A percentile compares a stretch with the other conserved stretches of the same genome.
Evolutionary conservation across 192 early-diverging fungal species (phyloP).

Genomic region (Entomortierella parvispora): DNA sequence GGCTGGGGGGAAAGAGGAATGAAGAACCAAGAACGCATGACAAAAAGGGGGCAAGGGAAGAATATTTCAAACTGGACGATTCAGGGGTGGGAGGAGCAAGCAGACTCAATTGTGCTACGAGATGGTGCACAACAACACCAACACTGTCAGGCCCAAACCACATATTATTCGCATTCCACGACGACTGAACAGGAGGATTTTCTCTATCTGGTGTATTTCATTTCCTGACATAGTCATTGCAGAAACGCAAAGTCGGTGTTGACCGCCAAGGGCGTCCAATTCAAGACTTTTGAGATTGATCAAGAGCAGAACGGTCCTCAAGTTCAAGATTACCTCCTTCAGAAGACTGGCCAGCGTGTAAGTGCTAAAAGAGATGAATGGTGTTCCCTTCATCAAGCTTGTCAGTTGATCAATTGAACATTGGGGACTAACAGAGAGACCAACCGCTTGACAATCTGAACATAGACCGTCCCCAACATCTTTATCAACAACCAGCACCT

Average conservation of each 20-base stretch:
- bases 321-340: slow-evolving; percentile 61
- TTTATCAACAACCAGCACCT: slow-evolving; percentile 69
- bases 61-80: too few species aligned
- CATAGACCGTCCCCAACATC: slow-evolving; percentile 70
- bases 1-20: background rate
- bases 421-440: too few species aligned
- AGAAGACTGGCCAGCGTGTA: slow-evolving; percentile 63
- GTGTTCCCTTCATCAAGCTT: background rate
- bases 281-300: slow-evolving; percentile 61
- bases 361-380: background rate
- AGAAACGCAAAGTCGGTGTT: slow-evolving; percentile 56
- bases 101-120: too few species aligned
- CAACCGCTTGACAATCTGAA: too few species aligned
- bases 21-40: too few species aligned
- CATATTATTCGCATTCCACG: background rate
- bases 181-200: too few species aligned
- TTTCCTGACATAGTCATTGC: slow-evolving; percentile 15
- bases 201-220: background rate
- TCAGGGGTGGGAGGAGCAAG: too few species aligned
- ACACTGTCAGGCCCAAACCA: too few species aligned
- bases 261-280: slow-evolving; percentile 49
- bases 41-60: too few species aligned
- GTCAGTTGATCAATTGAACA: too few species aligned
- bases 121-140: too few species aligned
- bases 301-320: slow-evolving; percentile 55